These are phyloP conservation scores for Orbilia oligospora DNA, from an alignment of 2,329 filamentous ascomycete species.

Conservation along the genomic window DNA sequence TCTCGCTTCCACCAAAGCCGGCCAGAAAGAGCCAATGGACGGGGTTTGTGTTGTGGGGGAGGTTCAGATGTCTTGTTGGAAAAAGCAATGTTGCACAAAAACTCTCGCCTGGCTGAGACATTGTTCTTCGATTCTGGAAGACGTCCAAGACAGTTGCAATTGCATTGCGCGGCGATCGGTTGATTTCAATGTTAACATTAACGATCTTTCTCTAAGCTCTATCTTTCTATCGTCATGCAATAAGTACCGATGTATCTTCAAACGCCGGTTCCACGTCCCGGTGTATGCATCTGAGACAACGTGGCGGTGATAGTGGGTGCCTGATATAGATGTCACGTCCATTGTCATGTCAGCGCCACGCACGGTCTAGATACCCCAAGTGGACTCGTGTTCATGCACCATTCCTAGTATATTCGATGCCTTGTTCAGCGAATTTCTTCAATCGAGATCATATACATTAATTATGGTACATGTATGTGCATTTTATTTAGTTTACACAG, in stretches of 20 bases:
- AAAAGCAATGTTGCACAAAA: conserved; percentile 38
- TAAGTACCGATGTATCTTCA: background rate
- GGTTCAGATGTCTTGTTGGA: conserved; percentile 42
- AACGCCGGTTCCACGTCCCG: background rate
- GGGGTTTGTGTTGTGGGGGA: conserved; percentile 46
- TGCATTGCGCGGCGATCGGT: background rate
- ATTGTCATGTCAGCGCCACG: background rate
- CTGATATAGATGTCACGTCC: conserved; percentile 25
- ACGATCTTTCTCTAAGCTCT: no score
- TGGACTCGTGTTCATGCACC: conserved; percentile 12
- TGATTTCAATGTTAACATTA: background rate
- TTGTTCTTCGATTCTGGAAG: conserved; percentile 1
- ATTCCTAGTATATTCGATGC: background rate
- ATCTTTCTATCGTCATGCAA: background rate
- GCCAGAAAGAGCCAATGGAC: conserved; percentile 35
- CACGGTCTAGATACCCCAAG: conserved; percentile 13
- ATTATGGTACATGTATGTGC: background rate
- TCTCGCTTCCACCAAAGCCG: conserved; percentile 54
- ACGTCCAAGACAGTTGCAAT: no score
- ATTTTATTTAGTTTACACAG: background rate
- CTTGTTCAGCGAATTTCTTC: no score
- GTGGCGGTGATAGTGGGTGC: conserved; percentile 26
- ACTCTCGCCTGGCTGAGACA: conserved; percentile 54
- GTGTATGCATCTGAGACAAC: conserved; percentile 7
- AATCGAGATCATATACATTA: background rate